Conservation (phyloP, 2,329 filamentous ascomycete genomes). For the Cladosporium phlei region DNA sequence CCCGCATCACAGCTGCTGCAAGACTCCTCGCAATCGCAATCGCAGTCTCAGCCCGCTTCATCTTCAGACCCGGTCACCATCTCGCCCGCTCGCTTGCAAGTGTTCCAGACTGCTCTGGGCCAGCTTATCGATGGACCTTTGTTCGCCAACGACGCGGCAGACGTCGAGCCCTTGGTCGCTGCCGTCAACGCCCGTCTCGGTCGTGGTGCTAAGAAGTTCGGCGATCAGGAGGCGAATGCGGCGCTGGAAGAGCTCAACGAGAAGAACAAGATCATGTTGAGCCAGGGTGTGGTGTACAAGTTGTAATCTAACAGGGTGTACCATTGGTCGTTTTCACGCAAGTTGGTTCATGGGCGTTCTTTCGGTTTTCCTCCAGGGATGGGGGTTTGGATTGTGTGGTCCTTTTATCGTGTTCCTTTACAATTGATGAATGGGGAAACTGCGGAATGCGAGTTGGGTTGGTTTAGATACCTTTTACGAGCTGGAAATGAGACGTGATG, state of each 20-base stretch:
- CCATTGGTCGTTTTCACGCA: no score
- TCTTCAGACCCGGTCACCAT: constrained; percentile 43
- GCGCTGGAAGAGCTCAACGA: constrained; percentile 77
- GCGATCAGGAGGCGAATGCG: constrained; percentile 65
- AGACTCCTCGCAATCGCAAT: constrained; percentile 49
- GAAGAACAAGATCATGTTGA: constrained; percentile 80
- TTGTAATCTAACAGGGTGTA: no score
- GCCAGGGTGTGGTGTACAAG: constrained; percentile 48
- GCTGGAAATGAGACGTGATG: no score
- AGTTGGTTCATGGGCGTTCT: no score
- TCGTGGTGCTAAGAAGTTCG: constrained; percentile 58
- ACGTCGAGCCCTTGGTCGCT: constrained; percentile 66
- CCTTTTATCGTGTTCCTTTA: no score
- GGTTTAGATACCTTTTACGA: no score
- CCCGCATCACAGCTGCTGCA: constrained; percentile 66
- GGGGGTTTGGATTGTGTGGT: no score
- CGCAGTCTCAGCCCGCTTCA: constrained; percentile 19
- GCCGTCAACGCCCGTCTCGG: constrained; percentile 73
- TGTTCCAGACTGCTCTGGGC: constrained; percentile 77
- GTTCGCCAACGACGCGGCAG: constrained; percentile 82
- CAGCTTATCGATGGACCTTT: constrained; percentile 74
- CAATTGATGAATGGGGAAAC: no score
- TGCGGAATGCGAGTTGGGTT: no score
- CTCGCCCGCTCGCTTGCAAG: constrained; percentile 57
- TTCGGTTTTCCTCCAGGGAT: no score